phyloP scores from a whole-genome alignment of 2,329 filamentous ascomycete species.

The Thyridium curvatum region DNA sequence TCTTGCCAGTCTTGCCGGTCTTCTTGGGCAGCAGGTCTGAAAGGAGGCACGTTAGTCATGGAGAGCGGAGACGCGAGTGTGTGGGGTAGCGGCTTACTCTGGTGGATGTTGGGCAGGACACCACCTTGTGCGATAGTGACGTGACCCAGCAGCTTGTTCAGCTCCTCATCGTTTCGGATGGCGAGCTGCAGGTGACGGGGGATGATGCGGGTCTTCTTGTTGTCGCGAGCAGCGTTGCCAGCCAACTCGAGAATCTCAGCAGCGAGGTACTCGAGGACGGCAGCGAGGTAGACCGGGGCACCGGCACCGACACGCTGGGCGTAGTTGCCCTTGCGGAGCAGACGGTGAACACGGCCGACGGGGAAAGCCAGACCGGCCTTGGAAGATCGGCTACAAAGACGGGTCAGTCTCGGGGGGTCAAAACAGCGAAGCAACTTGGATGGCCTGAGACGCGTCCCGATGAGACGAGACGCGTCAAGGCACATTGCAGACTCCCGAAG shows the following conservation, averaged over 20 bases:
- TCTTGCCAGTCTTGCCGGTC: constrained; percentile 92
- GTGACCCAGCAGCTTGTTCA: constrained; percentile 97
- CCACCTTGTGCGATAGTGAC: constrained; percentile 96
- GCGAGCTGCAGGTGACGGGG: constrained; percentile 97
- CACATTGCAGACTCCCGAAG: background rate
- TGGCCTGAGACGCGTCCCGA: constrained; percentile 32
- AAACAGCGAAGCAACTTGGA: no score
- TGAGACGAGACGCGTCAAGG: constrained; percentile 2
- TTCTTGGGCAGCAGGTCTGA: constrained; percentile 98
- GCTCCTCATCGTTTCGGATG: constrained; percentile 98
- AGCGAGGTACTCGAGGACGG: constrained; percentile 96
- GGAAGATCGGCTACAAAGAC: constrained; percentile 75
- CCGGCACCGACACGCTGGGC: constrained; percentile 98
- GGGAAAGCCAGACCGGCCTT: constrained; percentile 99
- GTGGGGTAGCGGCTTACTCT: constrained; percentile 57
- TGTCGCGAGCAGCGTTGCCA: constrained; percentile 97
- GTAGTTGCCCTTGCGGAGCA: constrained; percentile 98
- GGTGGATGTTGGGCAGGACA: constrained; percentile 95
- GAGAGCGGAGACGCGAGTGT: background rate
- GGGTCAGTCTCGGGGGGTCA: constrained; percentile 3
- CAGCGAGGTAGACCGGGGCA: constrained; percentile 94
- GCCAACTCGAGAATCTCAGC: constrained; percentile 98
- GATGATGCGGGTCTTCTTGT: constrained; percentile 99
- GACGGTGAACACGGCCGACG: constrained; percentile 98
- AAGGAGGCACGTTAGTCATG: constrained; percentile 13